Conservation (phyloP, 331 rosid genomes). For the Prunus yedoensis region DNA sequence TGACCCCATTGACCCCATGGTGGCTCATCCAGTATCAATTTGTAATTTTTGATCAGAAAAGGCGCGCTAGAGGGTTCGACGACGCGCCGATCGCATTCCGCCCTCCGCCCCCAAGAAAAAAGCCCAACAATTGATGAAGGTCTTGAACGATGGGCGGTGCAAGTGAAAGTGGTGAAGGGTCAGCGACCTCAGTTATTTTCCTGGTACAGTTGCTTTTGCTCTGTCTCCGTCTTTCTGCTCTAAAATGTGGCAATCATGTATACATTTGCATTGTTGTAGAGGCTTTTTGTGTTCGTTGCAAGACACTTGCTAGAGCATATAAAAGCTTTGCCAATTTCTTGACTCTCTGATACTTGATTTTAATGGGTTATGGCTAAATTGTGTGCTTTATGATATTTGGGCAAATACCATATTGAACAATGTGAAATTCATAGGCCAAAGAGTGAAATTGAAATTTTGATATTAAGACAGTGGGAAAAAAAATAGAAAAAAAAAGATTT, state of each 20-base stretch:
- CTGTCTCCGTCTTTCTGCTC: background rate
- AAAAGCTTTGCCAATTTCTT: background rate
- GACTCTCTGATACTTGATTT: background rate
- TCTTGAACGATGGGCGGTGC: background rate
- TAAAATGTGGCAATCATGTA: too few relatives aligned
- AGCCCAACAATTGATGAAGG: background rate
- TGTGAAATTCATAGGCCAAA: background rate
- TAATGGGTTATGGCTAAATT: background rate
- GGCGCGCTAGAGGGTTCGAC: too few relatives aligned
- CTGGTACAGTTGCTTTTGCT: slow-evolving; percentile 5
- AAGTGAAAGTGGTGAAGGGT: slow-evolving; percentile 3
- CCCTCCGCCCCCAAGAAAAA: too few relatives aligned
- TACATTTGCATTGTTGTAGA: background rate
- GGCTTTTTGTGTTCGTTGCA: background rate
- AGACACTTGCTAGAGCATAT: background rate
- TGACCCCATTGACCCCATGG: too few relatives aligned
- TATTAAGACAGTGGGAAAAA: too few relatives aligned
- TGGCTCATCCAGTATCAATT: too few relatives aligned
- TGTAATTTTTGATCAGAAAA: too few relatives aligned
- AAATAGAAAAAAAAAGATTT: too few relatives aligned
- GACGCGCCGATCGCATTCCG: too few relatives aligned
- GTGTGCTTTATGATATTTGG: background rate
- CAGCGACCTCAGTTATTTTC: background rate
- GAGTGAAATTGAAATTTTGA: background rate
- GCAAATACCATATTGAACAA: background rate